These are phyloP conservation scores for Epichloe uncinata DNA, from an alignment of 2,329 filamentous ascomycete species.

Conservation along the genomic window DNA sequence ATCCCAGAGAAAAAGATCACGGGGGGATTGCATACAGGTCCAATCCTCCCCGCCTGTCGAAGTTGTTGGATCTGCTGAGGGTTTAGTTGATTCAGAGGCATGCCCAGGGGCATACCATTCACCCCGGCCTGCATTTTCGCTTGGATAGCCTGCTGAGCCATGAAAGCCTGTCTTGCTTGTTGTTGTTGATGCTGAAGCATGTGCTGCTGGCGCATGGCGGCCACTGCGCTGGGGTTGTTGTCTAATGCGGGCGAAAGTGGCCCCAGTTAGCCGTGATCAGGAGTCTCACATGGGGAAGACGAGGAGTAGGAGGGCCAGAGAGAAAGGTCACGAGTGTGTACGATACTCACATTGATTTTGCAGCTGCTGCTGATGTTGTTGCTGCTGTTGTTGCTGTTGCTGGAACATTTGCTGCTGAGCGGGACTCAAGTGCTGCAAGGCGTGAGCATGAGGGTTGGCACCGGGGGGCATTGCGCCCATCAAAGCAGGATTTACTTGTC, in stretches of 20 bases:
- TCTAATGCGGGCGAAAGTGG: constrained; percentile 12
- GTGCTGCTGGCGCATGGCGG: constrained; percentile 40
- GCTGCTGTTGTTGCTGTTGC: constrained; percentile 34
- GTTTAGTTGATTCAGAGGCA: constrained; percentile 34
- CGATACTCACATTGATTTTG: constrained; percentile 21
- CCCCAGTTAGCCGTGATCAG: not conserved
- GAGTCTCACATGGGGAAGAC: not conserved
- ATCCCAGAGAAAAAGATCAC: not conserved
- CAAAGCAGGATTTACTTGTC: constrained; percentile 61
- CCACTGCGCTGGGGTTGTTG: constrained; percentile 24
- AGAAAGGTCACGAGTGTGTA: not conserved
- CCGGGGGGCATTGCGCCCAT: constrained; percentile 65
- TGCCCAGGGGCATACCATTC: constrained; percentile 37
- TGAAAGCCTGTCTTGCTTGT: constrained; percentile 35
- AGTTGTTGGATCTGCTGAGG: constrained; percentile 39
- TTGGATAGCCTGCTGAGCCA: constrained; percentile 41
- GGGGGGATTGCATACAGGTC: constrained; percentile 24
- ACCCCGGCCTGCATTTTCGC: constrained; percentile 33
- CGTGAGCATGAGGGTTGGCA: constrained; percentile 51
- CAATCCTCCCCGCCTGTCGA: constrained; percentile 26
- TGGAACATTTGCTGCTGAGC: constrained; percentile 44
- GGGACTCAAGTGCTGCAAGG: constrained; percentile 58
- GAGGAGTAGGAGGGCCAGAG: not conserved
- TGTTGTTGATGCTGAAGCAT: constrained; percentile 43
- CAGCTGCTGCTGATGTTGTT: constrained; percentile 29